A percentile compares a stretch with the other conserved stretches of the same genome.
phyloP scores from a whole-genome alignment of 2,329 filamentous ascomycete species.

The Aspergillus sp. region DNA sequence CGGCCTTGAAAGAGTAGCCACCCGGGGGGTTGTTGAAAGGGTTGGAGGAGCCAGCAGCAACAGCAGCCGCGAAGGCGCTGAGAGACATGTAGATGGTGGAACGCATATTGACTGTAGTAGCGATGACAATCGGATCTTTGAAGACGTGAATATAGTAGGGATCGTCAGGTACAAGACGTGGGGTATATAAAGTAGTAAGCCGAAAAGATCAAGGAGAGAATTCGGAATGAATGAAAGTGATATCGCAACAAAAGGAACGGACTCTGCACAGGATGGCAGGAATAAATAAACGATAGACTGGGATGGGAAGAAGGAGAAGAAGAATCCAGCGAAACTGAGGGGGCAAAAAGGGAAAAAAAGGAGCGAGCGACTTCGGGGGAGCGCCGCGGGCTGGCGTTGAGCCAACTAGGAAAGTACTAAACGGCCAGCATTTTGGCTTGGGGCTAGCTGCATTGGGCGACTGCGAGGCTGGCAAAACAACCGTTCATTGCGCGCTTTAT shows the following conservation, averaged over 20 bases:
- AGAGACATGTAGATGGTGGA: constrained; percentile 39
- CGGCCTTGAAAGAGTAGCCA: constrained; percentile 43
- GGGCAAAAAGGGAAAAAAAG: constrained; percentile 6
- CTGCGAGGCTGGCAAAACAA: too few relatives aligned
- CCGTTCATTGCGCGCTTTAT: too few relatives aligned
- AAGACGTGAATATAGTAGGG: background rate
- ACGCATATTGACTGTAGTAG: constrained; percentile 36
- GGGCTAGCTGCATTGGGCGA: too few relatives aligned
- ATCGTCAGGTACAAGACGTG: background rate
- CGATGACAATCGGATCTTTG: background rate
- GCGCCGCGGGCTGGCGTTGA: too few relatives aligned
- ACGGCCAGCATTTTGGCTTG: too few relatives aligned
- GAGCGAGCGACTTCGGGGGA: background rate
- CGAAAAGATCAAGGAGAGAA: too few relatives aligned
- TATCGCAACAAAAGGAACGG: too few relatives aligned
- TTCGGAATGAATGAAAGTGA: too few relatives aligned
- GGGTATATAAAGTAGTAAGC: too few relatives aligned
- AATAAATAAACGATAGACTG: constrained; percentile 2
- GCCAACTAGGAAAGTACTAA: too few relatives aligned
- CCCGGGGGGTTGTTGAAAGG: constrained; percentile 43
- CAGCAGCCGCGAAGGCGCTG: constrained; percentile 42
- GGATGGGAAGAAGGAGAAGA: constrained; percentile 4
- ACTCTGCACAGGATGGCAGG: background rate
- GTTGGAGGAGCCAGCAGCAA: constrained; percentile 39
- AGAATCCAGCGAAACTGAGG: constrained; percentile 8